Conservation (phyloP, 1,284 basidiomycete species). For the Irpex sp. region DNA sequence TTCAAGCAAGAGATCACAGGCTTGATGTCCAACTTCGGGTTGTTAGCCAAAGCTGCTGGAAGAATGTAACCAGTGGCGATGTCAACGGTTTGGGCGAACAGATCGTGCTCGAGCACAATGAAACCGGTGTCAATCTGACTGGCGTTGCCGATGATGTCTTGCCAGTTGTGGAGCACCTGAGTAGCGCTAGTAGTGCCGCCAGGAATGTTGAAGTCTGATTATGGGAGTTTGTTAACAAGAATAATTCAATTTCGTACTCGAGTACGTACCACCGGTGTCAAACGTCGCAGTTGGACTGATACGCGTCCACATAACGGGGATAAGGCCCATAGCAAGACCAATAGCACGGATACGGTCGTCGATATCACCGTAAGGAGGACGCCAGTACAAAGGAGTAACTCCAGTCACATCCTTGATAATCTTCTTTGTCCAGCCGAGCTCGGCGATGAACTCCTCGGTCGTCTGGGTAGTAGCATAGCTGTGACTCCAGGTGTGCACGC, state of each 20-base stretch:
- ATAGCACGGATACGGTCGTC: slow-evolving; percentile 83
- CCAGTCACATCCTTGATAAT: slow-evolving; percentile 78
- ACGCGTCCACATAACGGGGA: slow-evolving; percentile 68
- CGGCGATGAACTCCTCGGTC: slow-evolving; percentile 85
- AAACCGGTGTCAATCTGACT: slow-evolving; percentile 51
- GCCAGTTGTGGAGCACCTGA: slow-evolving; percentile 63
- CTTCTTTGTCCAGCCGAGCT: slow-evolving; percentile 86
- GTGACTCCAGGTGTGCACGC: slow-evolving; percentile 71
- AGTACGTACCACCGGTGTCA: slow-evolving; percentile 54
- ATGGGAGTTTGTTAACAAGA: not conserved
- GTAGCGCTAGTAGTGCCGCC: slow-evolving; percentile 57
- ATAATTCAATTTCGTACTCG: not conserved
- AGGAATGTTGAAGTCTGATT: slow-evolving; percentile 70
- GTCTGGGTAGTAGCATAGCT: slow-evolving; percentile 68
- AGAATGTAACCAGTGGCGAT: slow-evolving; percentile 71
- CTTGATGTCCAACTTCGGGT: slow-evolving; percentile 56
- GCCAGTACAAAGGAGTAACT: slow-evolving; percentile 63
- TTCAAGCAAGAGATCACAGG: slow-evolving; percentile 70
- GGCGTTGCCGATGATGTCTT: slow-evolving; percentile 55
- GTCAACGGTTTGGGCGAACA: slow-evolving; percentile 66
- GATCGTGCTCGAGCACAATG: slow-evolving; percentile 75
- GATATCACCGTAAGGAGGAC: slow-evolving; percentile 68
- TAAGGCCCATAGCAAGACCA: slow-evolving; percentile 63
- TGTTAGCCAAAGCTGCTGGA: slow-evolving; percentile 59
- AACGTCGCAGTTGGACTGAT: slow-evolving; percentile 54